These are phyloP conservation scores for Chlorella vulgaris DNA, from an alignment of 139 green algal genomes.

Conservation along the genomic window DNA sequence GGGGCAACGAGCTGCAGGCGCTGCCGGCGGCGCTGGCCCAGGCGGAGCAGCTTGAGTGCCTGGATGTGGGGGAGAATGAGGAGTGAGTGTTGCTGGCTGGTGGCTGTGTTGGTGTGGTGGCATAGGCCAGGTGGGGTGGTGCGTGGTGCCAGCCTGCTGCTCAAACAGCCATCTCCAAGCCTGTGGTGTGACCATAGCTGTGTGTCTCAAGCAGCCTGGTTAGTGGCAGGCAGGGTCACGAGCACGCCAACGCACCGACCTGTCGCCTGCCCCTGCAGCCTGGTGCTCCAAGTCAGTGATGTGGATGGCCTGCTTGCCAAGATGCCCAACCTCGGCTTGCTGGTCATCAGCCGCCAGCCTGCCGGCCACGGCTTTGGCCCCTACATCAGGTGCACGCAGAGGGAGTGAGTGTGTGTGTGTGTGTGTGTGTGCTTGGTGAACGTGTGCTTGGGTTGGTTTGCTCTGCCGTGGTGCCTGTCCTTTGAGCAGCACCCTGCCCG, in stretches of 20 bases:
- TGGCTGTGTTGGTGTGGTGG: neutral
- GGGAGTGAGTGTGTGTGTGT: neutral
- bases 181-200: too few relatives aligned
- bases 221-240: too few relatives aligned
- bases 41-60: neutral
- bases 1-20: constrained; percentile 17
- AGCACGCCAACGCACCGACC: neutral
- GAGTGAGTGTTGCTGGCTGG: neutral
- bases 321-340: constrained; percentile 2
- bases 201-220: too few relatives aligned
- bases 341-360: constrained; percentile 9
- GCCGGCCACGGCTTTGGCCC: constrained; percentile 16
- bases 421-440: too few relatives aligned
- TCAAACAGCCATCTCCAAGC: too few relatives aligned
- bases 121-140: too few relatives aligned
- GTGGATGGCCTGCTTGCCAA: constrained; percentile 3
- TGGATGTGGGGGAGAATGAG: constrained; percentile 21
- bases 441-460: too few relatives aligned
- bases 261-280: neutral
- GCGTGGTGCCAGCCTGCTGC: too few relatives aligned
- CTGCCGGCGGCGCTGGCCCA: constrained; percentile 20
- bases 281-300: constrained; percentile 7
- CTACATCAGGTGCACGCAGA: neutral
- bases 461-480: too few relatives aligned
- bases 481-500: too few relatives aligned